Base-by-base conservation (phyloP, 73 alveolate species). In the Tetrahymena elliotti region DNA sequence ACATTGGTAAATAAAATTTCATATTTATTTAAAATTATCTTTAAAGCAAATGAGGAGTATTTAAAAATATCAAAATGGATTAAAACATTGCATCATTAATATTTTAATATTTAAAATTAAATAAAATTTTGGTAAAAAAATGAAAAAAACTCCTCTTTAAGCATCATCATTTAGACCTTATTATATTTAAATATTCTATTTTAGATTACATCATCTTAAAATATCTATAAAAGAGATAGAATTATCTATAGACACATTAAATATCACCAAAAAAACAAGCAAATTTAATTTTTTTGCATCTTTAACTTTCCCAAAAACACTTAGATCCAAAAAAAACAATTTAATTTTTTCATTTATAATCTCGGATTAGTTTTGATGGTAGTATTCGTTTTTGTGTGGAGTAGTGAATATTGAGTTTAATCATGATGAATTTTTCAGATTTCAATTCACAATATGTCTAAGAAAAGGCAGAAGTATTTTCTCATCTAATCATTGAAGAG, bases 1-100 rank as follows among this genome's bases (percentile, higher is more conserved):
- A 33, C 99, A 97, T 96, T 97, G 99, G 99, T 68, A 68, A 68
- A 68, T 24, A 11, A 6, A 2, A 68, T 68, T 68, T 68, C 1
- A 68, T 8, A 47, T 47, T 47, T 47, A 47, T 47, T 47, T 68
- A 6, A 68, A 68, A 68, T 31, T 68, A n/a, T 27, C 0, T n/a
- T 22, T 22, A 27, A 68, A 68, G 36, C 88, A 68, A 68, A 68
- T 31, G 88, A 68, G 88, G 88, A 68, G 36, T 27, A 47, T 47
- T 47, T 47, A 47, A 47, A 47, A 47, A 47, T 47, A 47, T 47
- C 82, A 47, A 47, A 47, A 47, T 0, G 5, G 1, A 68, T 68
- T 68, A 18, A 18, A 4, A 68, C 20, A 0, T 5, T n/a, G 88
- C n/a, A 68, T n/a, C 88, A 68, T 68, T 24, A 8, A 52, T 22